These are phyloP conservation scores for Cryphonectria carpinicola DNA, from an alignment of 2,329 filamentous ascomycete genomes.

Conservation along the genomic window DNA sequence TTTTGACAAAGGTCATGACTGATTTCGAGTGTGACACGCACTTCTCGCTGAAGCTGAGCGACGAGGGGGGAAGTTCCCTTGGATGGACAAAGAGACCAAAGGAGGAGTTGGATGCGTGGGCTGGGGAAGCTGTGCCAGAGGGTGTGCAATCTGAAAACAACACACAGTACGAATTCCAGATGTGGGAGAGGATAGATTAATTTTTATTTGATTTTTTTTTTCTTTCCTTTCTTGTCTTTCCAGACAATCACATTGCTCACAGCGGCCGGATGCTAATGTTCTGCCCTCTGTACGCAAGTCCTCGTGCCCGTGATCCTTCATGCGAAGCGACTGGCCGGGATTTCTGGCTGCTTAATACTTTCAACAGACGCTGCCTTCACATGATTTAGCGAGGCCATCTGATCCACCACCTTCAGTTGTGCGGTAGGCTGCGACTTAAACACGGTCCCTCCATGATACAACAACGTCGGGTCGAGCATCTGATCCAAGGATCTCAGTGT, in stretches of 20 bases:
- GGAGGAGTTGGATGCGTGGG: constrained; percentile 63
- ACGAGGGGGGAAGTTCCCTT: constrained; percentile 36
- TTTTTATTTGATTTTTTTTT: background rate
- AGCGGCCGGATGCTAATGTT: constrained; percentile 21
- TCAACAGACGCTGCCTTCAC: constrained; percentile 34
- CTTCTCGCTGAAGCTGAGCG: constrained; percentile 64
- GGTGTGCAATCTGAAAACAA: constrained; percentile 65
- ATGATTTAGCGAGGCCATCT: constrained; percentile 43
- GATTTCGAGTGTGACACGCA: constrained; percentile 79
- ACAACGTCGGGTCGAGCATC: constrained; percentile 49
- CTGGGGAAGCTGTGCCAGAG: constrained; percentile 65
- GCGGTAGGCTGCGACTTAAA: constrained; percentile 49
- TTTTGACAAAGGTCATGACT: constrained; percentile 69
- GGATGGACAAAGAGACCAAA: constrained; percentile 59
- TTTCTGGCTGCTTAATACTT: constrained; percentile 29
- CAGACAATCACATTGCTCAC: constrained; percentile 3
- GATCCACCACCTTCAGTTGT: constrained; percentile 45
- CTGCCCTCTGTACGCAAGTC: background rate
- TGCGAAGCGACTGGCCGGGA: constrained; percentile 25
- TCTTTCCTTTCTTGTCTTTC: background rate
- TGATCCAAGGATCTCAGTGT: constrained; percentile 53
- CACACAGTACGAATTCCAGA: constrained; percentile 70
- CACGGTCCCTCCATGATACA: constrained; percentile 38
- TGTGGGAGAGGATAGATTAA: constrained; percentile 65
- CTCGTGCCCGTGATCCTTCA: background rate